phyloP scores from a whole-genome alignment of 2,329 filamentous ascomycete species.

The Aspergillus intermedius region DNA sequence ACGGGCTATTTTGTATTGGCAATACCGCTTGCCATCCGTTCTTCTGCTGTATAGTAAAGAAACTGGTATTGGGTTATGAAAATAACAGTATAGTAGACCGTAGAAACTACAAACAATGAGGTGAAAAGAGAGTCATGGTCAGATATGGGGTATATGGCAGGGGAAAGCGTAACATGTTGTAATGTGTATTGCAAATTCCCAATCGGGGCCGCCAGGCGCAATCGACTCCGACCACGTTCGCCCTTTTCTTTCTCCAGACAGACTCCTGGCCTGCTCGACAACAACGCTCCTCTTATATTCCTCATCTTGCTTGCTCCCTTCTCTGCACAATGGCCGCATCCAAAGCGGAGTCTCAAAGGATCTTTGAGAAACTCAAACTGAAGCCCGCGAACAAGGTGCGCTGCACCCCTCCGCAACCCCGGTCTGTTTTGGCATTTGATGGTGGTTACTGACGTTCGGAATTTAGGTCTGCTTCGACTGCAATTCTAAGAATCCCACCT shows the following conservation, averaged over 20 bases:
- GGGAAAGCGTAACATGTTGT: too few relatives aligned
- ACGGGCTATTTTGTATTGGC: conserved; percentile 9
- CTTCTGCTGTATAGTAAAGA: too few relatives aligned
- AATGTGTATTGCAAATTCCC: conserved; percentile 14
- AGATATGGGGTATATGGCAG: too few relatives aligned
- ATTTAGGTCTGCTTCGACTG: conserved; percentile 94
- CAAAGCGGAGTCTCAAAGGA: conserved; percentile 91
- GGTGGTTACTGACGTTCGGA: conserved; percentile 6
- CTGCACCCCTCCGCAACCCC: conserved; percentile 20
- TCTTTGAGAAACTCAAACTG: conserved; percentile 94
- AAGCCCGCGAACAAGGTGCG: conserved; percentile 91
- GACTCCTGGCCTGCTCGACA: conserved; percentile 1
- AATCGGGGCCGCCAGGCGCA: conserved; percentile 14
- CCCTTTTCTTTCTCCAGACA: conserved; percentile 10
- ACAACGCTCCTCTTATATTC: background rate
- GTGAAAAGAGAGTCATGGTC: too few relatives aligned
- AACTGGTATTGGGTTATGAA: too few relatives aligned
- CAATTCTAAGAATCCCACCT: conserved; percentile 93
- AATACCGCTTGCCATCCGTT: conserved; percentile 7
- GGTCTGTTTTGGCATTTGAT: background rate
- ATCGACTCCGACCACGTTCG: conserved; percentile 33
- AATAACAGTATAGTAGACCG: too few relatives aligned
- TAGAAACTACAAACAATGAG: too few relatives aligned
- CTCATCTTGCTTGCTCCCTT: conserved; percentile 4
- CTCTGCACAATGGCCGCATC: conserved; percentile 58